Evolutionary conservation across 148 eudicot genomes (phyloP), one percentile per base, ranked within the genome.

Genomic region (Diospyros kaki): DNA sequence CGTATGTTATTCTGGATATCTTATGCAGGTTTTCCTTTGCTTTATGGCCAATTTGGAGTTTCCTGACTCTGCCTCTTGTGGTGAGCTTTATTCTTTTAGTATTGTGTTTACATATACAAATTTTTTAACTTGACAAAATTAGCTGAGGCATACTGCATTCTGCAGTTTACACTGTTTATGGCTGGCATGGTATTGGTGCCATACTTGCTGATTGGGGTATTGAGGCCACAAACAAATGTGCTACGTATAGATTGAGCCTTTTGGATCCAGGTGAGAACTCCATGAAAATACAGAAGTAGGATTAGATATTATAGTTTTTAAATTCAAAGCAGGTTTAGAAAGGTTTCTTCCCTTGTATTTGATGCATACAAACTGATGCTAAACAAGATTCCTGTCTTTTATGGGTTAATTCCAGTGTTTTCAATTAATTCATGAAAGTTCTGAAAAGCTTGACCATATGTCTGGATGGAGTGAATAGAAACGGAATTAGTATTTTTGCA

Each of bases 121-220:
- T 40, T 54, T 38, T 15, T 70, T 4, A 14, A 28, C 28, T 40
- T 45, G 15, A 11, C 18, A 10, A 67, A 40, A 55, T 45, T 58
- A 40, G 17, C 81, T 58, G 6, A 68, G 18, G 1, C 51, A 28
- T 28, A 42, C 40, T 80, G 3, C 43, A 50, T 63, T 43, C 15
- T 83, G 86, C 89, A 93, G 98, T 93, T 93, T 80, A 87, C 96
- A 2, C 88, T 93, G 68, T 85, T 89, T 84, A 91, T 93, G 98
- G 96, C 92, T 62, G 81, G 90, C 80, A 91, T 87, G 90, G 93
- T 93, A 13, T 75, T 91, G 78, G 81, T 86, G 15, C 89, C 93
- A 0, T 87, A 86, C 74, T 55, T 93, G 81, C 79, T 86, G 67
- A 82, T 77, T 54, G 88, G 91, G 73, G 77, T 83, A 75, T 71